Evolutionary conservation across 805 yeast species (phyloP).

Genomic region (Isabelozyma rhagii): DNA sequence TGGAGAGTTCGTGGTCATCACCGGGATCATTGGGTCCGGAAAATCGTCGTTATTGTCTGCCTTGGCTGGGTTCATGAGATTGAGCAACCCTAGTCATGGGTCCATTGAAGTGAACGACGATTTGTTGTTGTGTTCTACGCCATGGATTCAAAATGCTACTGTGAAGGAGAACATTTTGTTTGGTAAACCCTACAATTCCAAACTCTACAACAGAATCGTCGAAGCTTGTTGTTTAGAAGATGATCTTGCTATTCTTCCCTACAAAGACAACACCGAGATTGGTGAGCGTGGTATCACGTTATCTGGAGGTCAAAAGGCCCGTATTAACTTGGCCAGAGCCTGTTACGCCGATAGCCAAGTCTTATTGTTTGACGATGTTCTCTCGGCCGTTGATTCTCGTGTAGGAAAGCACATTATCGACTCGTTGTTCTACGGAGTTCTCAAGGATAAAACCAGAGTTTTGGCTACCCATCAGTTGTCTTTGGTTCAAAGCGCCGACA

Average conservation of each 20-base stretch:
- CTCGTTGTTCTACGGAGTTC: slow-evolving; percentile 30
- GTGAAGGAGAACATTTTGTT: slow-evolving; percentile 38
- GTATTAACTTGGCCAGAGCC: slow-evolving; percentile 44
- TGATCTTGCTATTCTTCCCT: slow-evolving; percentile 32
- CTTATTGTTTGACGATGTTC: slow-evolving; percentile 41
- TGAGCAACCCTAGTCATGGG: slow-evolving; percentile 15
- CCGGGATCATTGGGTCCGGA: slow-evolving; percentile 44
- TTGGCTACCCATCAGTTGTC: slow-evolving; percentile 45
- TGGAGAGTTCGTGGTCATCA: slow-evolving; percentile 38
- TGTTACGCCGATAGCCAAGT: slow-evolving; percentile 31
- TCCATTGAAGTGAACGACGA: slow-evolving; percentile 22
- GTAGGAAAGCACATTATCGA: slow-evolving; percentile 41
- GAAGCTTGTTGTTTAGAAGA: slow-evolving; percentile 39
- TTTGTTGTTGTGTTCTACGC: slow-evolving; percentile 31
- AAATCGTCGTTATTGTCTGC: slow-evolving; percentile 40
- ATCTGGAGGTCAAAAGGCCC: slow-evolving; percentile 46
- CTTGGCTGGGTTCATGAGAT: slow-evolving; percentile 38
- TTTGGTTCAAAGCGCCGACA: slow-evolving; percentile 35
- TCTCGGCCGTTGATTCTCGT: slow-evolving; percentile 42
- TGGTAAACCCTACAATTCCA: slow-evolving; percentile 30
- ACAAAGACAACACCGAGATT: slow-evolving; percentile 39
- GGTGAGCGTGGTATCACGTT: slow-evolving; percentile 45
- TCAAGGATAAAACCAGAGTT: slow-evolving; percentile 30
- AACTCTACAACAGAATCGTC: slow-evolving; percentile 24
- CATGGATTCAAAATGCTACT: slow-evolving; percentile 45